Conservation (phyloP, 192 early-diverging fungal genomes). For the Backusella morwellensis region DNA sequence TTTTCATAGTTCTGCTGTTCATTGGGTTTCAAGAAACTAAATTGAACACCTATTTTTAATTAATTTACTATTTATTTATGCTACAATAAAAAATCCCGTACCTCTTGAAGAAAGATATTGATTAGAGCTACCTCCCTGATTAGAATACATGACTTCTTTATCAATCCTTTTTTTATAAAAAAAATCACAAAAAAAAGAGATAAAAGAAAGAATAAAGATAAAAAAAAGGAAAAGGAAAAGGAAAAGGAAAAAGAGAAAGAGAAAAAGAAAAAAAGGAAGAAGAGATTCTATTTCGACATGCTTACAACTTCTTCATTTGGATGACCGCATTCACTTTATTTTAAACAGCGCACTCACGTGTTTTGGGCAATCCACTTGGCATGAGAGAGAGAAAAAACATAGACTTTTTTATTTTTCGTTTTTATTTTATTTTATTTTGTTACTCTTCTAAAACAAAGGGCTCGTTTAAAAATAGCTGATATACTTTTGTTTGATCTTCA, state of each 20-base stretch:
- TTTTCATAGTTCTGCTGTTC: constrained; percentile 42
- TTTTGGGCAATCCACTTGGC: neutral
- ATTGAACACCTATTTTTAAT: constrained; percentile 24
- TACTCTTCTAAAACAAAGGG: constrained; percentile 3
- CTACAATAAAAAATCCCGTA: constrained; percentile 5
- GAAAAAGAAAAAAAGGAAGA: neutral
- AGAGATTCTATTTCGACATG: constrained; percentile 3
- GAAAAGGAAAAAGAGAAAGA: neutral
- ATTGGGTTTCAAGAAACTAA: constrained; percentile 35
- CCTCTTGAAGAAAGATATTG: neutral
- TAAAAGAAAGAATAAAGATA: neutral
- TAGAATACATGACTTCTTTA: constrained; percentile 3
- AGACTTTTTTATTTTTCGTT: neutral
- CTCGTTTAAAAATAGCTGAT: constrained; percentile 8
- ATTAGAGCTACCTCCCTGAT: constrained; percentile 5
- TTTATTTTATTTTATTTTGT: neutral
- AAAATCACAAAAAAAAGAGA: neutral
- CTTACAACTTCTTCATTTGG: constrained; percentile 7
- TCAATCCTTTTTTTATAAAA: neutral
- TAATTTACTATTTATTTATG: neutral
- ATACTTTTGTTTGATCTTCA: constrained; percentile 7
- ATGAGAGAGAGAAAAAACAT: neutral
- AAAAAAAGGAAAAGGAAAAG: neutral
- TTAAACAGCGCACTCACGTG: neutral
- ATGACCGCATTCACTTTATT: neutral